phyloP scores from a whole-genome alignment of 2,329 filamentous ascomycete genomes.

The Neofusicoccum sp. region DNA sequence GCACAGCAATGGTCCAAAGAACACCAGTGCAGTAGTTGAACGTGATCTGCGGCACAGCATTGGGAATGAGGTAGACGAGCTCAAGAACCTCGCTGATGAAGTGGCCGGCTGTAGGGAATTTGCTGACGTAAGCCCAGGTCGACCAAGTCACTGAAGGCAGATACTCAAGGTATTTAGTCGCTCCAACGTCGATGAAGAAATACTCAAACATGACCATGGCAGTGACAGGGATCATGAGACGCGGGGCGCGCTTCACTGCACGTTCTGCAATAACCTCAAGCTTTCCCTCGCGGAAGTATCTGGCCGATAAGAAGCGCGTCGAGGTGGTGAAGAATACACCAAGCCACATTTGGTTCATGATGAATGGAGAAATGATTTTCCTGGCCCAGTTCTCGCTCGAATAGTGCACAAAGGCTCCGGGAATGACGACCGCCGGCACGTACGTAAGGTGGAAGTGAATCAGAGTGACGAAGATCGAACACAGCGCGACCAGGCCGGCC shows the following conservation, averaged over 20 bases:
- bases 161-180: constrained; percentile 47
- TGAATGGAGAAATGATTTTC: constrained; percentile 46
- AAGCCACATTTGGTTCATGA: constrained; percentile 52
- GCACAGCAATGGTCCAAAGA: constrained; percentile 54
- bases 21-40: constrained; percentile 54
- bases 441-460: constrained; percentile 52
- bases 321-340: constrained; percentile 54
- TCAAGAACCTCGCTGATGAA: constrained; percentile 50
- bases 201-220: constrained; percentile 50
- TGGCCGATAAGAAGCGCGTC: constrained; percentile 48
- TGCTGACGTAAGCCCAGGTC: constrained; percentile 49
- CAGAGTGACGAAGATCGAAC: constrained; percentile 48
- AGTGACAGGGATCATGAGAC: constrained; percentile 51
- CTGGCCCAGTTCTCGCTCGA: constrained; percentile 45
- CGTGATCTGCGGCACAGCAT: constrained; percentile 51
- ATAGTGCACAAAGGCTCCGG: constrained; percentile 41
- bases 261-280: constrained; percentile 49
- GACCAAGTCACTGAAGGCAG: constrained; percentile 52
- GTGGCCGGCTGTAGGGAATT: constrained; percentile 45
- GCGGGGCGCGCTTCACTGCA: constrained; percentile 47
- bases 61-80: constrained; percentile 51
- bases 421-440: constrained; percentile 43
- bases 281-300: constrained; percentile 48
- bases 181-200: constrained; percentile 50
- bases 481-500: constrained; percentile 49